A percentile compares a stretch with the other conserved stretches of the same genome.
These are phyloP conservation scores for Geotrichum cucujoidarum DNA, from an alignment of 1,139 yeast genomes.

Conservation along the genomic window DNA sequence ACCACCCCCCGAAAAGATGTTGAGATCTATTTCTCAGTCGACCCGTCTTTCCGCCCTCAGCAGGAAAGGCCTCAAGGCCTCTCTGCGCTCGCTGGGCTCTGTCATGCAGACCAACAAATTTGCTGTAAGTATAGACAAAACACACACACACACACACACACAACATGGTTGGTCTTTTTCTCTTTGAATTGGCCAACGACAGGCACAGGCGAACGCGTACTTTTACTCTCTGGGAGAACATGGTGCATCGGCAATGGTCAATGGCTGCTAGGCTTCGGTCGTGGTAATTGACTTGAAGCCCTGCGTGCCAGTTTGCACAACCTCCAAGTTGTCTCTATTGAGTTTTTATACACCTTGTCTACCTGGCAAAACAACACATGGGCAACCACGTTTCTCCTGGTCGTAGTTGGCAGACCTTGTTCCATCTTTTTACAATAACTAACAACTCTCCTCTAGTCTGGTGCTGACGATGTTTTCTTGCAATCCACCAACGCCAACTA, in stretches of 20 bases:
- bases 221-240: too few species aligned
- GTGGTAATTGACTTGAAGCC: background rate
- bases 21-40: constrained; percentile 24
- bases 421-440: too few species aligned
- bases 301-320: background rate
- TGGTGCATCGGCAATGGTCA: too few species aligned
- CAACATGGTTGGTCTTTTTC: too few species aligned
- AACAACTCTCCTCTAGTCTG: constrained; percentile 14
- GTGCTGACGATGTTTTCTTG: constrained; percentile 59
- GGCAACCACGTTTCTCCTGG: too few species aligned
- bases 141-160: too few species aligned
- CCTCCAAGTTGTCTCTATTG: background rate
- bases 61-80: constrained; percentile 18
- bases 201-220: background rate
- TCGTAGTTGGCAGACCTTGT: background rate
- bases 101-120: constrained; percentile 17
- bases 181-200: background rate
- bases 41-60: constrained; percentile 18
- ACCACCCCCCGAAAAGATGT: constrained; percentile 18
- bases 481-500: constrained; percentile 84
- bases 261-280: background rate
- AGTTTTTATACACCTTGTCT: background rate
- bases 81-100: constrained; percentile 19
- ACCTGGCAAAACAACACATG: too few species aligned
- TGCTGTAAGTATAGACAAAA: constrained; percentile 26